A percentile compares a stretch with the other conserved stretches of the same genome.
phyloP scores from a whole-genome alignment of 495 filamentous ascomycete species.

The Aspergillus taichungensis region DNA sequence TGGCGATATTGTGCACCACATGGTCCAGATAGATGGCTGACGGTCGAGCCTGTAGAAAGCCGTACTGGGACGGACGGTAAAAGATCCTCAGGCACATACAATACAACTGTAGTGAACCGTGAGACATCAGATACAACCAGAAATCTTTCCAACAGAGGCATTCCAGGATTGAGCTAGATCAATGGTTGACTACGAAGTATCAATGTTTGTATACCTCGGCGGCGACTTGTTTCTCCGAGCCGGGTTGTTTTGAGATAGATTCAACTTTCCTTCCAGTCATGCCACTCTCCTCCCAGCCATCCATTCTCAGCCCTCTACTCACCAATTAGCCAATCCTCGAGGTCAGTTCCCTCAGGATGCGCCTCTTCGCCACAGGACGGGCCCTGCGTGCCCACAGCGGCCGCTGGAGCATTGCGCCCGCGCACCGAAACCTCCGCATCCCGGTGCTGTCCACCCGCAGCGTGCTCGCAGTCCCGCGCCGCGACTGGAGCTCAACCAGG shows the following conservation, averaged over 20 bases:
- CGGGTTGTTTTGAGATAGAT: slow-evolving; percentile 16
- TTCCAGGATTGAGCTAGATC: background rate
- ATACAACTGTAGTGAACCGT: too few species aligned
- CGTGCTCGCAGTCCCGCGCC: slow-evolving; percentile 1
- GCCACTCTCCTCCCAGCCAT: background rate
- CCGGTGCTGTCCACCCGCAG: slow-evolving; percentile 16
- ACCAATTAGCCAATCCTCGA: too few species aligned
- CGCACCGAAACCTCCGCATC: slow-evolving; percentile 19
- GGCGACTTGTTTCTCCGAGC: slow-evolving; percentile 26
- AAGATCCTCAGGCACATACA: too few species aligned
- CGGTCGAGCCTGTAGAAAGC: too few species aligned
- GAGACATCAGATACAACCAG: too few species aligned
- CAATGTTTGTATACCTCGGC: slow-evolving; percentile 7
- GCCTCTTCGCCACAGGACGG: slow-evolving; percentile 36
- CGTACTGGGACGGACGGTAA: too few species aligned
- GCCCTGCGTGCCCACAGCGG: slow-evolving; percentile 33
- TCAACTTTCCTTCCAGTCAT: background rate
- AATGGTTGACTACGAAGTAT: background rate
- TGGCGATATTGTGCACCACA: too few species aligned
- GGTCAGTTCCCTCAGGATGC: slow-evolving; percentile 22
- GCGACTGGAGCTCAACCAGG: slow-evolving; percentile 29
- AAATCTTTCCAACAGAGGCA: too few species aligned
- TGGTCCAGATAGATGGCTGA: too few species aligned
- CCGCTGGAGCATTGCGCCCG: slow-evolving; percentile 28
- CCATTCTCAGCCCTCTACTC: background rate